Base-by-base conservation (phyloP, 139 green algal genomes). In the Ettlia oleoabundans region DNA sequence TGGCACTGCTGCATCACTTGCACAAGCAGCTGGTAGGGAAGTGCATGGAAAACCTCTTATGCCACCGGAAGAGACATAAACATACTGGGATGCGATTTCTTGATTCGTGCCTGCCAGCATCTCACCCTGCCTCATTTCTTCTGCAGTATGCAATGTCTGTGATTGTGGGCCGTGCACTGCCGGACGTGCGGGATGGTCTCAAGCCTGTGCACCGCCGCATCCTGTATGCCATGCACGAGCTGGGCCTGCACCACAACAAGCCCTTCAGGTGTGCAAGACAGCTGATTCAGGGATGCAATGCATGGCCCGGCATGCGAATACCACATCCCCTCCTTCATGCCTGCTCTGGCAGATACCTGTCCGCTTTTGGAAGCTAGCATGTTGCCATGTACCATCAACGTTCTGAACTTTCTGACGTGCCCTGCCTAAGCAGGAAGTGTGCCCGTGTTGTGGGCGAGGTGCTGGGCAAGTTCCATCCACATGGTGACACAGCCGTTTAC, bases 161-260 rank as follows among this genome's bases (percentile, higher is more conserved):
- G 32, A 98, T 99, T 33, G 95, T 99, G 15, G 94, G 95, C 0
- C 89, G 97, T 15, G 97, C 97, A 0, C 87, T 99, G 47, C 97
- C 97, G 2, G 97, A 99, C 66, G 96, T 95, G n/a, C 81, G 96
- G 1, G 97, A 99, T 84, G 97, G 97, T 6, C 90, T 99, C 18
- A 99, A 99, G 85, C 97, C 97, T 0, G 97, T 99, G 35, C 97
- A 99, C 82, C 89, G 97, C 24, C 93, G 97, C 73, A 99, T 99
- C 64, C 87, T 99, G 68, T 98, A 86, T 71, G 93, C 96, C 53
- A 99, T 99, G 96, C 93, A 99, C 83, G 96, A 98, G 38, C 89
- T 99, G 43, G 94, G 95, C 1, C 83, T 98, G 70, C 32, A 76
- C 4, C 87, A 87, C 26, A 91, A 81, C 75, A 98, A 96, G 84